Percentiles rank a stretch among this genome's conserved stretches.
phyloP scores from a whole-genome alignment of 2,329 filamentous ascomycete genomes.

The Aspergillus sp. region DNA sequence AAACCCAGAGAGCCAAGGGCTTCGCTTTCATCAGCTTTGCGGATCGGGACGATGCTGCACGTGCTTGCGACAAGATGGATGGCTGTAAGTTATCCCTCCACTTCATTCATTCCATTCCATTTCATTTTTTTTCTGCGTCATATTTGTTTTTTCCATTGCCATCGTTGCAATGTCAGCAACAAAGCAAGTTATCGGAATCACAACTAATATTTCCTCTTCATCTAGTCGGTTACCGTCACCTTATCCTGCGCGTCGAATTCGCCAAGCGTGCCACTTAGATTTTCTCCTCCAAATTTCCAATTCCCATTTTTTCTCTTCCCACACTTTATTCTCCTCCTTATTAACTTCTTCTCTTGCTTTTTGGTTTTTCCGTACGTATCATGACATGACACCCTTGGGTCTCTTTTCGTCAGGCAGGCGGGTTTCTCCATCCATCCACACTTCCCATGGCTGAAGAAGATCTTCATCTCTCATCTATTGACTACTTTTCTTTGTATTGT shows the following conservation, averaged over 20 bases:
- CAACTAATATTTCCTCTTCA: slow-evolving; percentile 10
- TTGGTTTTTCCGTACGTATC: slow-evolving; percentile 21
- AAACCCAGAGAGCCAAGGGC: slow-evolving; percentile 94
- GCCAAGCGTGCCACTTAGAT: slow-evolving; percentile 49
- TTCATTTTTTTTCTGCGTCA: background rate
- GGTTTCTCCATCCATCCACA: slow-evolving; percentile 20
- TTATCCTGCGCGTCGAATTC: slow-evolving; percentile 56
- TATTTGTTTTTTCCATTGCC: slow-evolving; percentile 1
- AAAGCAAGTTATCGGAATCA: background rate
- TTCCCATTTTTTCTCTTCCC: background rate
- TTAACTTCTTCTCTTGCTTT: slow-evolving; percentile 17
- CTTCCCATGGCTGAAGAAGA: slow-evolving; percentile 27
- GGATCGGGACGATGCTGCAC: slow-evolving; percentile 83
- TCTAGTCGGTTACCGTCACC: slow-evolving; percentile 53
- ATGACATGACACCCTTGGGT: slow-evolving; percentile 30
- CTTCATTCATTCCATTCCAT: background rate
- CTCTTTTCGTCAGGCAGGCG: slow-evolving; percentile 30
- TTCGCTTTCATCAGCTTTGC: slow-evolving; percentile 99
- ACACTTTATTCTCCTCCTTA: background rate
- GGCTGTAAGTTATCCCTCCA: slow-evolving; percentile 62
- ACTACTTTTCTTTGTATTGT: slow-evolving; percentile 33
- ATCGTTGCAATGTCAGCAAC: background rate
- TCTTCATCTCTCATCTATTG: slow-evolving; percentile 7
- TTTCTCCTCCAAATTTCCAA: slow-evolving; percentile 8
- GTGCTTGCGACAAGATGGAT: slow-evolving; percentile 97